Evolutionary conservation across 352 stramenopile genomes (phyloP).

Genomic region (Pythium guiyangense): DNA sequence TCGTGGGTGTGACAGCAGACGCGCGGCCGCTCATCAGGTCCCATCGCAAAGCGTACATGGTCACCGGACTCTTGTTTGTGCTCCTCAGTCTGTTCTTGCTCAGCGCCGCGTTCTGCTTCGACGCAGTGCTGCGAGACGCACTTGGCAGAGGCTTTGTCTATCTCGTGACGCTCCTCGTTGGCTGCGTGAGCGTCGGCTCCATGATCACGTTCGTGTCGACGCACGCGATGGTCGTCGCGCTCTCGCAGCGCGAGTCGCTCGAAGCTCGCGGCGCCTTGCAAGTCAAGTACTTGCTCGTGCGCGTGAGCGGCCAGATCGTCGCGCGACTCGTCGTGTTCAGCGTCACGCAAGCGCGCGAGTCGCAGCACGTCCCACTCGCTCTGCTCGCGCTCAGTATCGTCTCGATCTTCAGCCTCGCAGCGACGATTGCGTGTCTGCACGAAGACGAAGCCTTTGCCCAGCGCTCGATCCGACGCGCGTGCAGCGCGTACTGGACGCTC

Average conservation of each 20-base stretch:
- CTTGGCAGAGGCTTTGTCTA: conserved; percentile 9
- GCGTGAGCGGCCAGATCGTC: conserved; percentile 8
- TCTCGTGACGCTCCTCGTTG: conserved; percentile 9
- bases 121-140: neutral
- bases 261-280: conserved; percentile 12
- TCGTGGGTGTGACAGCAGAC: conserved; percentile 75
- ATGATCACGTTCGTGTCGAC: conserved; percentile 18
- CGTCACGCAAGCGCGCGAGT: neutral
- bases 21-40: conserved; percentile 50
- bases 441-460: conserved; percentile 5
- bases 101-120: conserved; percentile 8
- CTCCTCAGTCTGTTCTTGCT: conserved; percentile 2
- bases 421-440: conserved; percentile 5
- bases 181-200: conserved; percentile 14
- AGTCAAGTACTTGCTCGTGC: conserved; percentile 15
- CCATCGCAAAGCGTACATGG: conserved; percentile 76
- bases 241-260: conserved; percentile 16
- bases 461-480: conserved; percentile 4
- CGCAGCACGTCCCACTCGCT: conserved; percentile 9
- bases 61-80: conserved; percentile 28
- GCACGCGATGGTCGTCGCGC: conserved; percentile 15
- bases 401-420: conserved; percentile 6
- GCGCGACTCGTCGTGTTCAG: conserved; percentile 11
- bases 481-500: conserved; percentile 13
- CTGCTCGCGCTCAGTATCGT: conserved; percentile 6